Evolutionary conservation across 2,329 filamentous ascomycete genomes (phyloP).

Genomic region (Colletotrichum destructivum): DNA sequence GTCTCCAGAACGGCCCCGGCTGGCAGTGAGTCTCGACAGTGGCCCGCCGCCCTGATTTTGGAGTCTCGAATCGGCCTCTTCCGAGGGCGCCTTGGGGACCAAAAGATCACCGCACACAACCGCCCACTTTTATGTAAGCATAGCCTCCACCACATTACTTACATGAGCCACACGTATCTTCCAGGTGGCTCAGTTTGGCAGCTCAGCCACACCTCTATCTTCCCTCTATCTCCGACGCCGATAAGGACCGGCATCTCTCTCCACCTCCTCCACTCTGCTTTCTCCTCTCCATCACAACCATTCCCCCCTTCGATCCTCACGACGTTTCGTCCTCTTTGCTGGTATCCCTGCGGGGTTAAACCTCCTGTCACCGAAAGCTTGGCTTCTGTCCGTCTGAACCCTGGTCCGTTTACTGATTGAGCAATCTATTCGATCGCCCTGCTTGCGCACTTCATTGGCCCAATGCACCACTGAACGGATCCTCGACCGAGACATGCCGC

Average conservation of each 20-base stretch:
- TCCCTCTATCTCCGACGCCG: too few relatives aligned
- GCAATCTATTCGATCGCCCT: slow-evolving; percentile 13
- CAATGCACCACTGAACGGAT: not conserved
- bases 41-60: not conserved
- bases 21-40: not conserved
- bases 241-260: not conserved
- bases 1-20: not conserved
- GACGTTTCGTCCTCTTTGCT: slow-evolving; percentile 25
- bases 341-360: slow-evolving; percentile 24
- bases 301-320: not conserved
- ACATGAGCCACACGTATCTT: not conserved
- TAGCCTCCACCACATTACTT: not conserved
- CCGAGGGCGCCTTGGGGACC: not conserved
- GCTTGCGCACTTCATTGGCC: not conserved
- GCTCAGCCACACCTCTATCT: not conserved
- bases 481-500: slow-evolving; percentile 7
- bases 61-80: slow-evolving; percentile 19
- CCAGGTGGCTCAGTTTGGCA: not conserved
- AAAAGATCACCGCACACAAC: not conserved
- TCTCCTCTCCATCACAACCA: not conserved
- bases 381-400: slow-evolving; percentile 35
- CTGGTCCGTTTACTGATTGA: not conserved
- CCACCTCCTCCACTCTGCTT: not conserved
- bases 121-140: too few relatives aligned
- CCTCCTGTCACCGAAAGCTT: slow-evolving; percentile 42